Percentiles rank a stretch among this genome's conserved stretches.
Conservation (phyloP, 2,329 filamentous ascomycete genomes). For the Orbilia oligospora region DNA sequence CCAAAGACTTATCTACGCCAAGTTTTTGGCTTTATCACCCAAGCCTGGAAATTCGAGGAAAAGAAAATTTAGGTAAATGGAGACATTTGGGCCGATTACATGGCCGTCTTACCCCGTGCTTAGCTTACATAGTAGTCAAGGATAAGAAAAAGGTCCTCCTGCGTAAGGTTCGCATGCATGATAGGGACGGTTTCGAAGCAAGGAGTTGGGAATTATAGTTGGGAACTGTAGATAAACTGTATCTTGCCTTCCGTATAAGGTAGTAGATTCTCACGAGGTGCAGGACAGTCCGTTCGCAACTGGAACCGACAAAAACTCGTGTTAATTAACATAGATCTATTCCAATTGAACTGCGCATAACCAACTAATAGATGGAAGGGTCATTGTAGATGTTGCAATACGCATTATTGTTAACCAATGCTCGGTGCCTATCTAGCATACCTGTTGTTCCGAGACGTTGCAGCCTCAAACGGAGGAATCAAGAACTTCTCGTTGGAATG, state of each 20-base stretch:
- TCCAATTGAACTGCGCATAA: slow-evolving; percentile 9
- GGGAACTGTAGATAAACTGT: slow-evolving; percentile 26
- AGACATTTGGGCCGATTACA: neutral
- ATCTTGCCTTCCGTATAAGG: slow-evolving; percentile 49
- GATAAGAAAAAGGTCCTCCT: slow-evolving; percentile 23
- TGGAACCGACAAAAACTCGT: slow-evolving; percentile 34
- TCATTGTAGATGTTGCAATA: slow-evolving; percentile 27
- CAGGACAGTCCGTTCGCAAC: slow-evolving; percentile 44
- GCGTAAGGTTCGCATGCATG: slow-evolving; percentile 35
- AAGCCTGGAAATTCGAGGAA: slow-evolving; percentile 4
- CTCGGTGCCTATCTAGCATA: slow-evolving; percentile 42
- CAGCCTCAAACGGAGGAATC: slow-evolving; percentile 58
- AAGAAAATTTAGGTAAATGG: slow-evolving; percentile 18
- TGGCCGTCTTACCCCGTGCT: too few relatives aligned
- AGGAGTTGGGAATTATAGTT: slow-evolving; percentile 48
- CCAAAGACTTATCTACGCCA: slow-evolving; percentile 20
- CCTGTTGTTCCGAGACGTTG: slow-evolving; percentile 26
- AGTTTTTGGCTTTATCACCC: slow-evolving; percentile 16
- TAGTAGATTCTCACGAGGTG: slow-evolving; percentile 30
- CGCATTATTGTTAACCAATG: slow-evolving; percentile 34
- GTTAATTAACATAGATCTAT: neutral
- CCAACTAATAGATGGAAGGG: slow-evolving; percentile 20
- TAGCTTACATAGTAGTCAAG: neutral
- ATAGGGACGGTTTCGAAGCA: slow-evolving; percentile 36
- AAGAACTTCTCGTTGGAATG: slow-evolving; percentile 51